Evolutionary conservation across 2,329 filamentous ascomycete species (phyloP).

Genomic region (Colletotrichum sp.): DNA sequence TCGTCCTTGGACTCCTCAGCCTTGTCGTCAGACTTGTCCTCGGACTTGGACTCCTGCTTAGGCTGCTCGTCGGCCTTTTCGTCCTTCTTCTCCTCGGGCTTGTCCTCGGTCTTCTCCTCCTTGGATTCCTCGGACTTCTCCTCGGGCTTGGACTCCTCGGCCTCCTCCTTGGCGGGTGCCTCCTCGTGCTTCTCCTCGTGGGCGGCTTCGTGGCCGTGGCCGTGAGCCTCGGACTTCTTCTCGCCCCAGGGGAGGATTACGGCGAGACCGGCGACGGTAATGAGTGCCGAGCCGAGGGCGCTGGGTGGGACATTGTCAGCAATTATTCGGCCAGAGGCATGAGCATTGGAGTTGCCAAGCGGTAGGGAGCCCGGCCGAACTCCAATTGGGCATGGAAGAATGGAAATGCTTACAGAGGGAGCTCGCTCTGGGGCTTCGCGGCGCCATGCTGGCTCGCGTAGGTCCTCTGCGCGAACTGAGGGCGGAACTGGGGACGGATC

Average conservation of each 20-base stretch:
- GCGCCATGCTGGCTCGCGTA: constrained; percentile 19
- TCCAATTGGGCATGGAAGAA: not conserved
- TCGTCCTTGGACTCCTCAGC: constrained; percentile 19
- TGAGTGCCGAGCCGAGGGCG: not conserved
- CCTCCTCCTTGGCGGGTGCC: constrained; percentile 22
- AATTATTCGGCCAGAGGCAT: not conserved
- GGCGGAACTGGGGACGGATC: constrained; percentile 12
- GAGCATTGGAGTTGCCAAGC: not conserved
- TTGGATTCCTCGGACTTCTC: constrained; percentile 22
- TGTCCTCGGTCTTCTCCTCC: constrained; percentile 15
- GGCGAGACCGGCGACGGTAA: constrained; percentile 11
- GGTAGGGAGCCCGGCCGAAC: not conserved
- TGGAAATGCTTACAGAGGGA: not conserved
- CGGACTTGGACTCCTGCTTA: constrained; percentile 18
- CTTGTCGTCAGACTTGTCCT: constrained; percentile 8
- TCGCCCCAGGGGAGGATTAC: constrained; percentile 15
- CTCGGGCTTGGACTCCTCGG: constrained; percentile 30
- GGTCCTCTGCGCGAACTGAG: constrained; percentile 12
- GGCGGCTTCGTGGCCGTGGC: constrained; percentile 6
- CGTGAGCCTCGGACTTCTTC: not conserved
- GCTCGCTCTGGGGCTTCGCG: constrained; percentile 18
- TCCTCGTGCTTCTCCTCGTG: constrained; percentile 14
- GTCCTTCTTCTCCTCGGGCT: constrained; percentile 18
- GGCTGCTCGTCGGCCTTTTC: constrained; percentile 23
- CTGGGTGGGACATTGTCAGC: not conserved